Base-by-base conservation (phyloP, 805 yeast species). In the Starmera pachycereana region DNA sequence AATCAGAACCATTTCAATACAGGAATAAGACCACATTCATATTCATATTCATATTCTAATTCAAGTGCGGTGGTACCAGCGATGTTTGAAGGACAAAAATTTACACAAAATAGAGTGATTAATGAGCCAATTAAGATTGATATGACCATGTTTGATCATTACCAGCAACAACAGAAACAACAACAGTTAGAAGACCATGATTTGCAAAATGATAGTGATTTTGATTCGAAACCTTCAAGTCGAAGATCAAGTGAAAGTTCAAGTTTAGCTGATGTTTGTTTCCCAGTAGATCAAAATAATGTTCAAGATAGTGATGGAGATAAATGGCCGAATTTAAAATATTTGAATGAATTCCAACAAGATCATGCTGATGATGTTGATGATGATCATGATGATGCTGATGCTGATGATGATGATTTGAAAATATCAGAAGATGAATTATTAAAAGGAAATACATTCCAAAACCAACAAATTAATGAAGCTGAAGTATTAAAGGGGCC, bases 261-360 rank as follows among this genome's bases (percentile, higher is more conserved):
- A 0, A 84, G 96, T 1, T 62, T 90, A 43, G 89, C 82, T 55
- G 98, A 90, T 60, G 98, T 90, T 22, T 90, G 96, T 54, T 77
- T 87, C 58, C 96, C 95, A 0, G 68, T 88, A 32, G 60, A 54
- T 31, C 53, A 44, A 12, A 37, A 48, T 22, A 54, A 46, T 36
- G 53, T 44, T 36, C 27, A 8, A 8, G 37, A 31, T 25, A 45
- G 51, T 13, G 48, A 50, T 27, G 42, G 52, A 22, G 66, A 62
- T 45, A 52, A 58, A 36, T 90, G 97, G 97, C 98, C 97, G 1
- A 97, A 92, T 53, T 64, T 86, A 13, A 54, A 65, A 29, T 75
- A 84, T 0, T 63, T 90, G 47, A 81, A 79, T 47, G 95, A 88
- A 45, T 90, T 78, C 60, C 78, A 87, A 1, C 7, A 22, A 22